Percentiles rank a stretch among this genome's conserved stretches.
Evolutionary conservation across 192 early-diverging fungal genomes (phyloP).

Genomic region (Coemansia sp.): DNA sequence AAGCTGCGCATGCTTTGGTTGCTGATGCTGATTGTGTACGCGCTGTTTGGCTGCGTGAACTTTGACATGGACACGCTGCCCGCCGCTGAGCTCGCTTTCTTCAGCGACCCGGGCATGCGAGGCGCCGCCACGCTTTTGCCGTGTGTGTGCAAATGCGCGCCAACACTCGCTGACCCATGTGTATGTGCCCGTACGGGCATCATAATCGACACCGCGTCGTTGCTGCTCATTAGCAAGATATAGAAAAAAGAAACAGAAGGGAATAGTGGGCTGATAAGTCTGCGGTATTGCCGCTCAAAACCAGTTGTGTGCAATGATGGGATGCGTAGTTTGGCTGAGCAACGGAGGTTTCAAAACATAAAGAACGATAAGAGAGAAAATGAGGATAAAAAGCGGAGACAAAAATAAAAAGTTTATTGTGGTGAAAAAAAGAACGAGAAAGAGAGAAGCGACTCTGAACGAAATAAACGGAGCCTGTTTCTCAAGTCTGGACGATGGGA

Average conservation of each 20-base stretch:
- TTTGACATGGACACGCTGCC: slow-evolving; percentile 38
- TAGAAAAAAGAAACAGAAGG: neutral
- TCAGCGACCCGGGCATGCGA: slow-evolving; percentile 34
- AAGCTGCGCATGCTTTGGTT: slow-evolving; percentile 47
- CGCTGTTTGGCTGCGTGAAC: slow-evolving; percentile 19
- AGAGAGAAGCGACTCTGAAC: no score
- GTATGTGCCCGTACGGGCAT: slow-evolving; percentile 49
- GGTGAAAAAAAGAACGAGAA: slow-evolving; percentile 4
- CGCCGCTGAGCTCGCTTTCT: slow-evolving; percentile 47
- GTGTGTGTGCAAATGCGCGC: slow-evolving; percentile 22
- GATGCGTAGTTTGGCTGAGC: neutral
- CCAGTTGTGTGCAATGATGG: neutral
- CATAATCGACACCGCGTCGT: slow-evolving; percentile 25
- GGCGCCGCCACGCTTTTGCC: slow-evolving; percentile 23
- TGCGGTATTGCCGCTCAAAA: neutral
- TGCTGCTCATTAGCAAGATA: slow-evolving; percentile 19
- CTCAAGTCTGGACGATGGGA: neutral
- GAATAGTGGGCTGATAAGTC: neutral
- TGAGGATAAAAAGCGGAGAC: slow-evolving; percentile 11
- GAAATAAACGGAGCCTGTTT: neutral
- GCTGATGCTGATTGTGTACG: slow-evolving; percentile 53
- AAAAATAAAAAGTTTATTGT: slow-evolving; percentile 13
- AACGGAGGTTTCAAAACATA: slow-evolving; percentile 7
- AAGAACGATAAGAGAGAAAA: slow-evolving; percentile 3
- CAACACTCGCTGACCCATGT: slow-evolving; percentile 25